Conservation (phyloP, 164 flowering plant species). For the Kingdonia uniflora region DNA sequence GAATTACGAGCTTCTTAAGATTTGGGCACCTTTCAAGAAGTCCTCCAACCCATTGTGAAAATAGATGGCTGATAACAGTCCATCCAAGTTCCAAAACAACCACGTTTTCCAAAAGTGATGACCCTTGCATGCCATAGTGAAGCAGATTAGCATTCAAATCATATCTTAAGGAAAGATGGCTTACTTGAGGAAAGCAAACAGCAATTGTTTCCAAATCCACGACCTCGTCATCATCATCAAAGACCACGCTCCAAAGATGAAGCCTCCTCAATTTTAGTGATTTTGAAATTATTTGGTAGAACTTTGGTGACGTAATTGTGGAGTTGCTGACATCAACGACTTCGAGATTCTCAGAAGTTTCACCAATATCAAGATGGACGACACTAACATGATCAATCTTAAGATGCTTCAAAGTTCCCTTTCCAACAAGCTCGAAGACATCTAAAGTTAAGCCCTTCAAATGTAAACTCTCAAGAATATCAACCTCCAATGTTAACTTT, state of each 20-base stretch:
- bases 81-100: conserved; percentile 73
- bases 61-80: conserved; percentile 52
- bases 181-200: conserved; percentile 54
- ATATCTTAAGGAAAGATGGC: conserved; percentile 60
- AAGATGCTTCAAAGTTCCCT: conserved; percentile 52
- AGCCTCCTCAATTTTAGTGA: conserved; percentile 66
- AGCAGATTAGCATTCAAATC: conserved; percentile 56
- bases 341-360: conserved; percentile 65
- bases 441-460: conserved; percentile 76
- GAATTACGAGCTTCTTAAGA: conserved; percentile 29
- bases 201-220: conserved; percentile 74
- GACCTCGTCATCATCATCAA: conserved; percentile 76
- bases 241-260: conserved; percentile 75
- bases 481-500: conserved; percentile 79
- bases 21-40: conserved; percentile 30
- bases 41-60: conserved; percentile 35
- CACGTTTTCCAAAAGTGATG: conserved; percentile 50
- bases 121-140: conserved; percentile 55
- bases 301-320: conserved; percentile 74
- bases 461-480: conserved; percentile 57
- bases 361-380: conserved; percentile 75
- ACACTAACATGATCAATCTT: conserved; percentile 86
- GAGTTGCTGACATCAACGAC: conserved; percentile 79
- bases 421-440: conserved; percentile 64
- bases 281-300: conserved; percentile 69